Evolutionary conservation across 305 asterid genomes (phyloP).

Genomic region (Fraxinus greggii): DNA sequence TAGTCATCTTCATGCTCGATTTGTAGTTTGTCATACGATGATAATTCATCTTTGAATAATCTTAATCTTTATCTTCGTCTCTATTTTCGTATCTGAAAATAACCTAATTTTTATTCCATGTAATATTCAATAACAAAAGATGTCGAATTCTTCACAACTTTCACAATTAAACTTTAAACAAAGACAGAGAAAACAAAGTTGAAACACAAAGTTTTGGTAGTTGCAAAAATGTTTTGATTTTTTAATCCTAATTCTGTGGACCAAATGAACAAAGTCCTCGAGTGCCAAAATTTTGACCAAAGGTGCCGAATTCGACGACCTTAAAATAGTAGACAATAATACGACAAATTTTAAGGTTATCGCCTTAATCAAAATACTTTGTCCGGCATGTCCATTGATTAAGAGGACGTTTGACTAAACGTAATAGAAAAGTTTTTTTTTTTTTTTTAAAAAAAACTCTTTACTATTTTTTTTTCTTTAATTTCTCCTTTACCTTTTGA

Average conservation of each 20-base stretch:
- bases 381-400: neutral
- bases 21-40: neutral
- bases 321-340: neutral
- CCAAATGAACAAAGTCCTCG: constrained; percentile 24
- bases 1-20: neutral
- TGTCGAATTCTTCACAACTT: neutral
- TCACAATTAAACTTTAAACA: neutral
- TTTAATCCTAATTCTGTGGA: neutral
- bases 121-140: neutral
- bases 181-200: neutral
- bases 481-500: too few relatives aligned
- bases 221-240: neutral
- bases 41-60: neutral
- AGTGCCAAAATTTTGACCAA: constrained; percentile 39
- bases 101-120: too few relatives aligned
- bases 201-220: neutral
- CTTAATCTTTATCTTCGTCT: neutral
- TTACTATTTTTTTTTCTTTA: too few relatives aligned
- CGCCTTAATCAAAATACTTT: neutral
- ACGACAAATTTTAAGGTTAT: neutral
- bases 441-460: too few relatives aligned
- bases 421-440: neutral
- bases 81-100: neutral
- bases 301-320: constrained; percentile 39
- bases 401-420: neutral